phyloP scores from a whole-genome alignment of 495 filamentous ascomycete genomes.

The Annulohypoxylon nitens region DNA sequence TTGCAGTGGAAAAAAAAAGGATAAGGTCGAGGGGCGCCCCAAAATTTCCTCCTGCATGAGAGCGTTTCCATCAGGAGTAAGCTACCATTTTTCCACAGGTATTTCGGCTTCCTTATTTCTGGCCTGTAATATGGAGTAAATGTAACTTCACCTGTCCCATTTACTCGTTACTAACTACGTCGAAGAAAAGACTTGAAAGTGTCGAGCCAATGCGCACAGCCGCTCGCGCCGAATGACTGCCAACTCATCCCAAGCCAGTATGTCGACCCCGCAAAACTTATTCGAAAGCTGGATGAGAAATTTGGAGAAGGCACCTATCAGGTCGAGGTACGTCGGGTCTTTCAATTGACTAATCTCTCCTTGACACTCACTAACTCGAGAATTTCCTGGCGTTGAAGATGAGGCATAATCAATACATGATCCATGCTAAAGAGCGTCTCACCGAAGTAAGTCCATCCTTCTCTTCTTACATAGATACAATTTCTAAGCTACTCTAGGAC shows the following conservation, averaged over 20 bases:
- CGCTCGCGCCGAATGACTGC: background rate
- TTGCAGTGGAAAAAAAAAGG: background rate
- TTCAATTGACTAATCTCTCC: background rate
- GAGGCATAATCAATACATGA: conserved; percentile 6
- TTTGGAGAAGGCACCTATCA: conserved; percentile 6
- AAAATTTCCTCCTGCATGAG: background rate
- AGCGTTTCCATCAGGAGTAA: background rate
- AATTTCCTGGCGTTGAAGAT: background rate
- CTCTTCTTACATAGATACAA: background rate
- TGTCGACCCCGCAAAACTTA: background rate
- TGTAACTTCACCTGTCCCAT: background rate
- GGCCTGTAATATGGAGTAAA: background rate
- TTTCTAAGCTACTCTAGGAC: background rate
- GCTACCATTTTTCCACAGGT: background rate
- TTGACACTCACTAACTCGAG: background rate
- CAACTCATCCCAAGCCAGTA: conserved; percentile 11
- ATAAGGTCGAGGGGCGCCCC: background rate
- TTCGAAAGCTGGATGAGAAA: background rate
- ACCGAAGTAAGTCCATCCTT: background rate
- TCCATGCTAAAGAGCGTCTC: background rate
- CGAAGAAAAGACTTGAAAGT: background rate
- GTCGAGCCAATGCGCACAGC: background rate
- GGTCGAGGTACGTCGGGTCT: background rate
- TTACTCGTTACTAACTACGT: background rate
- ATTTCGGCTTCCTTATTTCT: background rate